phyloP scores from a whole-genome alignment of 164 flowering plant genomes.

The Platanus orientalis region DNA sequence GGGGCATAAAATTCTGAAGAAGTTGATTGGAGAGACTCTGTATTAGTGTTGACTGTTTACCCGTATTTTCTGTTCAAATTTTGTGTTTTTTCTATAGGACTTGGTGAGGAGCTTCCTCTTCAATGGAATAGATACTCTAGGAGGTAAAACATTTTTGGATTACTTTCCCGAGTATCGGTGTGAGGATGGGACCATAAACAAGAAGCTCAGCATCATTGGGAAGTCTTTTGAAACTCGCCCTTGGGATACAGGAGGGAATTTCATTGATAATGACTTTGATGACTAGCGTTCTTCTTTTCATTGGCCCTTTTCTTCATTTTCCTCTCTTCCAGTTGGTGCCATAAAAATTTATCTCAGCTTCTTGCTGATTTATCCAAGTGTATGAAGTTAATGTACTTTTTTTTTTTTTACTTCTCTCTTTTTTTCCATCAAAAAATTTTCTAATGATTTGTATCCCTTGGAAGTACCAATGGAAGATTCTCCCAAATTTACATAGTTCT shows the following conservation, averaged over 20 bases:
- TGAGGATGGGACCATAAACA: slow-evolving; percentile 66
- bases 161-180: slow-evolving; percentile 80
- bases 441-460: too few species aligned
- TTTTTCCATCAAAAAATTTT: too few species aligned
- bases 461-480: too few species aligned
- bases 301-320: not conserved
- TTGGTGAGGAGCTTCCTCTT: slow-evolving; percentile 71
- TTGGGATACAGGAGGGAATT: slow-evolving; percentile 75
- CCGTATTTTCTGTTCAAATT: not conserved
- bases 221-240: slow-evolving; percentile 83
- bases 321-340: too few species aligned
- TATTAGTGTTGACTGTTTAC: too few species aligned
- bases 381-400: too few species aligned
- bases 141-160: slow-evolving; percentile 65
- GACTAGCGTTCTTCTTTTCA: not conserved
- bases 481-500: too few species aligned
- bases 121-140: slow-evolving; percentile 61
- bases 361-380: too few species aligned
- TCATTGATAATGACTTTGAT: slow-evolving; percentile 35
- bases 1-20: slow-evolving; percentile 61
- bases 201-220: slow-evolving; percentile 73
- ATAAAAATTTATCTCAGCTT: not conserved
- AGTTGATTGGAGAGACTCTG: slow-evolving; percentile 62
- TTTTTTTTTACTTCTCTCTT: too few species aligned
- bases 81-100: slow-evolving; percentile 33